phyloP scores from a whole-genome alignment of 352 stramenopile species.

The Phytophthora tubulina region DNA sequence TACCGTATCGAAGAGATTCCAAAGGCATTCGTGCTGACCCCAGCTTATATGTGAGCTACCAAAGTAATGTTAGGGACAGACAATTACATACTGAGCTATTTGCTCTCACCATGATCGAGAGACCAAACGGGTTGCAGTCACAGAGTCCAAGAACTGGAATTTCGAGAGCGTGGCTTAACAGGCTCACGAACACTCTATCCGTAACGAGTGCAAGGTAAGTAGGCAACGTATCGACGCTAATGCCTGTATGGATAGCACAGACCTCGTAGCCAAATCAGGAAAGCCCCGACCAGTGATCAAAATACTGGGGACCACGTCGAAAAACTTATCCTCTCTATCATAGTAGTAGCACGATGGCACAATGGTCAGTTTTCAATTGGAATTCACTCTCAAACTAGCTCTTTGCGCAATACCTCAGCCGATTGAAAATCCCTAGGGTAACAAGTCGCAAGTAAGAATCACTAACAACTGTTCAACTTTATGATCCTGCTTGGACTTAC shows the following conservation, averaged over 20 bases:
- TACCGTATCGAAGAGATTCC: constrained; percentile 73
- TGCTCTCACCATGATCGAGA: constrained; percentile 88
- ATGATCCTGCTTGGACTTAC: constrained; percentile 41
- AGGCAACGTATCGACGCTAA: not conserved
- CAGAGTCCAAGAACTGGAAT: constrained; percentile 93
- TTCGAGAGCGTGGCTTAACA: constrained; percentile 72
- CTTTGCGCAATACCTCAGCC: constrained; percentile 64
- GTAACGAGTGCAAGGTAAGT: not conserved
- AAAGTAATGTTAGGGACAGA: not conserved
- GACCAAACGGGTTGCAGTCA: constrained; percentile 96
- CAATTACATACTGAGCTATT: not conserved
- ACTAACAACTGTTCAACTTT: not conserved
- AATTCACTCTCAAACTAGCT: not conserved
- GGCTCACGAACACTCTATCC: constrained; percentile 83
- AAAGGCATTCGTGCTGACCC: constrained; percentile 88
- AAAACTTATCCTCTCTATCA: constrained; percentile 87
- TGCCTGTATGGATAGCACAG: not conserved
- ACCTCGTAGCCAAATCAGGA: constrained; percentile 94
- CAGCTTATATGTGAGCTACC: constrained; percentile 91
- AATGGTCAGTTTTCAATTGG: not conserved
- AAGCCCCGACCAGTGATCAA: constrained; percentile 95
- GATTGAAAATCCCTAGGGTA: constrained; percentile 94
- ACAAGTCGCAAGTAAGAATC: constrained; percentile 49
- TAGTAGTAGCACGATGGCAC: not conserved
- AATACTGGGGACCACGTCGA: constrained; percentile 89